Evolutionary conservation across 352 stramenopile species (phyloP).

Genomic region (Phytopythium aichiense): DNA sequence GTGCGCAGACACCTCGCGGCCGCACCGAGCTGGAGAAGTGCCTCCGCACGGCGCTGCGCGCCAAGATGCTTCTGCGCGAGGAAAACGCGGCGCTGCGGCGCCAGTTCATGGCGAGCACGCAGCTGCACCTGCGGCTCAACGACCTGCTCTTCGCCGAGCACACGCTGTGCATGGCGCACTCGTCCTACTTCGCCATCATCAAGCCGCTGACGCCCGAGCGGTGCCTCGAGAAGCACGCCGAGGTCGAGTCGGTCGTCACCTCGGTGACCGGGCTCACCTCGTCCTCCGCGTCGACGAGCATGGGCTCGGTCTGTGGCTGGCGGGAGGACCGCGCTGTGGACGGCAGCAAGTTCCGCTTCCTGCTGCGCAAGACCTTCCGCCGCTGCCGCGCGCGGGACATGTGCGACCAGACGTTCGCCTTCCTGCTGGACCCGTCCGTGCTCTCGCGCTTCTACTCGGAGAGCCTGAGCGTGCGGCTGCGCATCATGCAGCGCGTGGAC

Average conservation of each 20-base stretch:
- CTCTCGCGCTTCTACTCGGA: slow-evolving; percentile 25
- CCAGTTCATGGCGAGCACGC: slow-evolving; percentile 6
- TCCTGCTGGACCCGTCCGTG: slow-evolving; percentile 22
- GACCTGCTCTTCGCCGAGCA: slow-evolving; percentile 7
- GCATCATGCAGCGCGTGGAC: slow-evolving; percentile 28
- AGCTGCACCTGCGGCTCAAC: slow-evolving; percentile 1
- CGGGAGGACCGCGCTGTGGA: slow-evolving; percentile 19
- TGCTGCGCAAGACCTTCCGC: slow-evolving; percentile 20
- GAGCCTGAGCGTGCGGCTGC: slow-evolving; percentile 20
- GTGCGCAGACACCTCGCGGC: not conserved
- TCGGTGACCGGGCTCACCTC: not conserved
- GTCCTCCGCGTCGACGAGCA: not conserved
- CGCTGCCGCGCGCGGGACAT: slow-evolving; percentile 19
- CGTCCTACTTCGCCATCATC: slow-evolving; percentile 5
- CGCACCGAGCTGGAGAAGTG: not conserved
- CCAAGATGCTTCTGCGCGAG: slow-evolving; percentile 4
- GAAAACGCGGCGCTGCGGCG: slow-evolving; percentile 8
- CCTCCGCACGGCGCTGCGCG: slow-evolving; percentile 1
- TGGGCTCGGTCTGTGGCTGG: slow-evolving; percentile 20
- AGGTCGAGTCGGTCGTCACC: slow-evolving; percentile 6
- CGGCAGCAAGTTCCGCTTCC: slow-evolving; percentile 18
- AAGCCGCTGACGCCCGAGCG: slow-evolving; percentile 4
- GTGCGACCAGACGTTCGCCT: slow-evolving; percentile 23
- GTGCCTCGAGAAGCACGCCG: slow-evolving; percentile 8
- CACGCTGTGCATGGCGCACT: slow-evolving; percentile 6